A percentile compares a stretch with the other conserved stretches of the same genome.
Evolutionary conservation across 2,329 filamentous ascomycete species (phyloP).

Genomic region (Endoconidiophora laricicola): DNA sequence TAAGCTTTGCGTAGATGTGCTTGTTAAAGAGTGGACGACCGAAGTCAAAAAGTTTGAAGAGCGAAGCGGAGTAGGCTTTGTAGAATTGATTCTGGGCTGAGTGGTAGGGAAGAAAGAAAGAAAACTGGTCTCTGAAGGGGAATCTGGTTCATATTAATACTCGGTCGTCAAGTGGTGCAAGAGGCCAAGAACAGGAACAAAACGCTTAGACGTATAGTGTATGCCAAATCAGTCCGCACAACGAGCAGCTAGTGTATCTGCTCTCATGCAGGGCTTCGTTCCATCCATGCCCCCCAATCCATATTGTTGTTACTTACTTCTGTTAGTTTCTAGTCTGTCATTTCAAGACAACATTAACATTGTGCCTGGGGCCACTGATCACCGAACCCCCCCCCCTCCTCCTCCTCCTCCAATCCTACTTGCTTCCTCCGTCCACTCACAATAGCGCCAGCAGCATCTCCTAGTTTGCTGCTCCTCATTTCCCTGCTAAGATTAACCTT

Average conservation of each 20-base stretch:
- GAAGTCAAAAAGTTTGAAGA: conserved; percentile 30
- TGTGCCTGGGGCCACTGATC: not conserved
- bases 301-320: not conserved
- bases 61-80: conserved; percentile 23
- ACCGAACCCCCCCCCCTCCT: not conserved
- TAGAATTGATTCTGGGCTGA: conserved; percentile 29
- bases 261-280: too few species aligned
- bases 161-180: not conserved
- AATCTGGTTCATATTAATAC: conserved; percentile 7
- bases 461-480: conserved; percentile 10
- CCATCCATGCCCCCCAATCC: not conserved
- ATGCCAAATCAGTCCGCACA: too few species aligned
- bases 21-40: conserved; percentile 40
- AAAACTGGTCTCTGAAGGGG: not conserved
- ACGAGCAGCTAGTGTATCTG: too few species aligned
- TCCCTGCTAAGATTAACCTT: conserved; percentile 7
- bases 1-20: conserved; percentile 21
- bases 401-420: not conserved
- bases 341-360: not conserved
- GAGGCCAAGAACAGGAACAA: too few species aligned
- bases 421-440: not conserved
- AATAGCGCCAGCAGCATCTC: not conserved
- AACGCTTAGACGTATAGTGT: too few species aligned
- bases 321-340: not conserved
- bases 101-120: conserved; percentile 18